Evolutionary conservation across 2,329 filamentous ascomycete species (phyloP).

Genomic region (Xylariales sp.): DNA sequence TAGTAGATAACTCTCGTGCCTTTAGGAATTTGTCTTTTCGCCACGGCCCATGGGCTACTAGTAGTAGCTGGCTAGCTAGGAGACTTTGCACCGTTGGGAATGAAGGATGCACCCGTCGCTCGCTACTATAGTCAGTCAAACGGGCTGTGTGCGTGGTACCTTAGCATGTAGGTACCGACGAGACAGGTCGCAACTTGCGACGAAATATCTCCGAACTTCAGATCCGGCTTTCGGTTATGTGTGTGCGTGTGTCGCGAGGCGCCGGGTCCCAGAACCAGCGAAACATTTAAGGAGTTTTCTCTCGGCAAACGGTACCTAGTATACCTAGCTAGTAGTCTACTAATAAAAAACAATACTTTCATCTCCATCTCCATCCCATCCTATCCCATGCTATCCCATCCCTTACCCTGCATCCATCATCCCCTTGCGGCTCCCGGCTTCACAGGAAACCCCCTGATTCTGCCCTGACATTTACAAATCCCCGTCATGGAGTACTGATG

Average conservation of each 20-base stretch:
- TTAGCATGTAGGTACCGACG: background rate
- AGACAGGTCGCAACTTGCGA: constrained; percentile 9
- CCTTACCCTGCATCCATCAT: background rate
- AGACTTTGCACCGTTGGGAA: too few species aligned
- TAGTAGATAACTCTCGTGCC: too few species aligned
- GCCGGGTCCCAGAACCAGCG: constrained; percentile 8
- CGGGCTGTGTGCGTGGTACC: constrained; percentile 7
- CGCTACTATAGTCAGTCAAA: too few species aligned
- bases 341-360: too few species aligned
- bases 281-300: constrained; percentile 15
- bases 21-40: too few species aligned
- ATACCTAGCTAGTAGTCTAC: background rate
- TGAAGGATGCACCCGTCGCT: too few species aligned
- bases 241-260: background rate
- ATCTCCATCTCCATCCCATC: too few species aligned
- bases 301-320: background rate
- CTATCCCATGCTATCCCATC: too few species aligned
- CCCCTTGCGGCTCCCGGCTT: background rate
- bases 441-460: background rate
- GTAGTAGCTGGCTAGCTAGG: too few species aligned
- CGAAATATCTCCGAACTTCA: constrained; percentile 19
- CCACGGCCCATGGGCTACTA: too few species aligned
- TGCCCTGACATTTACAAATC: constrained; percentile 22
- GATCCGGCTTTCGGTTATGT: background rate
- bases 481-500: too few species aligned